A percentile compares a stretch with the other conserved stretches of the same genome.
phyloP scores from a whole-genome alignment of 2,329 filamentous ascomycete genomes.

The Claviceps maximensis region DNA sequence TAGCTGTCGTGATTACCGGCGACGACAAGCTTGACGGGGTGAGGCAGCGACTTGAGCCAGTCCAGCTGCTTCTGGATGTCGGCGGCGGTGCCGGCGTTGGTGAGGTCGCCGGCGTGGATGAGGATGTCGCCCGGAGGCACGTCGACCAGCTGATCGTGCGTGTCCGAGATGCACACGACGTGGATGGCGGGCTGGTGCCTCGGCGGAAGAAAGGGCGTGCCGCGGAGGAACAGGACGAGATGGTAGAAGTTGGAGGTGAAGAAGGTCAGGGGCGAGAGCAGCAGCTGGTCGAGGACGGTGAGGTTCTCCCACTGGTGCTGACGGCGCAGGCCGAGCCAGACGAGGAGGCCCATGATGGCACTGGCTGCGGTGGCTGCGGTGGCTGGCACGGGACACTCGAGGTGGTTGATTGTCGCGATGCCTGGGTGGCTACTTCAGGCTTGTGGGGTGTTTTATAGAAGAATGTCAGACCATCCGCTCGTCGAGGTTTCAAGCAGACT shows the following conservation, averaged over 20 bases:
- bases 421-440: too few relatives aligned
- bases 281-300: constrained; percentile 46
- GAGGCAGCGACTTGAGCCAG: constrained; percentile 64
- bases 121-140: constrained; percentile 72
- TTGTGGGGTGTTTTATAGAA: too few relatives aligned
- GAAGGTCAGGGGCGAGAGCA: constrained; percentile 55
- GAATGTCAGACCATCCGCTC: too few relatives aligned
- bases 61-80: constrained; percentile 75
- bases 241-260: constrained; percentile 50
- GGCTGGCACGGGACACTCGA: not conserved
- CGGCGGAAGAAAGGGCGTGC: constrained; percentile 46
- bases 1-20: constrained; percentile 83
- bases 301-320: constrained; percentile 32
- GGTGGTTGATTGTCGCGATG: not conserved
- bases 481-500: too few relatives aligned
- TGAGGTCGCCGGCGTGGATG: constrained; percentile 81
- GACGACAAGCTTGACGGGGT: constrained; percentile 69
- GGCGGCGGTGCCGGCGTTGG: constrained; percentile 53
- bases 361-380: too few relatives aligned
- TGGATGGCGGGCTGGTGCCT: constrained; percentile 45
- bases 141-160: constrained; percentile 51
- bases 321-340: constrained; percentile 33
- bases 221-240: constrained; percentile 53
- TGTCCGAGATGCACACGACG: constrained; percentile 83
- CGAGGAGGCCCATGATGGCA: constrained; percentile 31